phyloP scores from a whole-genome alignment of 768 basidiomycete species.

The Lactarius akahatsu region DNA sequence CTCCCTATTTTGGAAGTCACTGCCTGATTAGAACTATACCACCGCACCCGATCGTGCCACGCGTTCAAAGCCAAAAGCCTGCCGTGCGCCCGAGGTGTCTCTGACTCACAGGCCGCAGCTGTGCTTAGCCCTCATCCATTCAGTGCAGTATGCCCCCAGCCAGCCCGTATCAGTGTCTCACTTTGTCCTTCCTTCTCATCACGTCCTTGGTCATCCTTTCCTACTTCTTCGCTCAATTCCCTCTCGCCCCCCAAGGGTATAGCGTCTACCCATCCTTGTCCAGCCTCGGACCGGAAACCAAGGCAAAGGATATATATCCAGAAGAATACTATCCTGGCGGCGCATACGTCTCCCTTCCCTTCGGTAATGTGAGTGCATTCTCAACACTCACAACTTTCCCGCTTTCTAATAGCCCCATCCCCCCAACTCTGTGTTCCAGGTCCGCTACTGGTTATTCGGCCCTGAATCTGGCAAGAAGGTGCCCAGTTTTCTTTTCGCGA shows the following conservation, averaged over 20 bases:
- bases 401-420: neutral
- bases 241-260: slow-evolving; percentile 53
- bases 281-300: slow-evolving; percentile 51
- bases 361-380: slow-evolving; percentile 51
- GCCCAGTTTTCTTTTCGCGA: neutral
- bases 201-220: slow-evolving; percentile 58
- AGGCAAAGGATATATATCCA: slow-evolving; percentile 71
- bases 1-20: slow-evolving; percentile 6
- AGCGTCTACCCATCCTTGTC: slow-evolving; percentile 58
- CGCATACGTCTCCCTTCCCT: slow-evolving; percentile 62
- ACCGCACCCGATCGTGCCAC: slow-evolving; percentile 1
- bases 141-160: slow-evolving; percentile 32
- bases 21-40: neutral
- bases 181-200: slow-evolving; percentile 56
- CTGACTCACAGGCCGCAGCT: slow-evolving; percentile 8
- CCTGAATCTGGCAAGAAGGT: slow-evolving; percentile 69
- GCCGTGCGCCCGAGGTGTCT: neutral
- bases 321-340: slow-evolving; percentile 65
- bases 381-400: neutral
- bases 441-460: slow-evolving; percentile 76
- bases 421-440: slow-evolving; percentile 38
- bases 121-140: neutral
- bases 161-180: slow-evolving; percentile 40
- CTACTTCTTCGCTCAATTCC: slow-evolving; percentile 67
- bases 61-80: neutral